Percentiles rank a stretch among this genome's conserved stretches.
Conservation (phyloP, 805 yeast species). For the Metschnikowia lunata region DNA sequence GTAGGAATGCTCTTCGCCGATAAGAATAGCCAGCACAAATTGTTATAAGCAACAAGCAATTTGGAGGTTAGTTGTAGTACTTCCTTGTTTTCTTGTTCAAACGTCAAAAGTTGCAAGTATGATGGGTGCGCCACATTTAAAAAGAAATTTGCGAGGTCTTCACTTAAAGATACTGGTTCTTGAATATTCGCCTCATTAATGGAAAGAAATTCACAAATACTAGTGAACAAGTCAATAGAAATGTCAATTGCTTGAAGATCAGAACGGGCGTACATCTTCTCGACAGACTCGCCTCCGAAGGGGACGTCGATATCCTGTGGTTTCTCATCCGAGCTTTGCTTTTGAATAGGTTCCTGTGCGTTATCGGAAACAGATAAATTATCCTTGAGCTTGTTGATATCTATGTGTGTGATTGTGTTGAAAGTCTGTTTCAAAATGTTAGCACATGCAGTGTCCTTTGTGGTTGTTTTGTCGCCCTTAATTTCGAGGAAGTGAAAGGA, state of each 20-base stretch:
- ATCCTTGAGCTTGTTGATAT: slow-evolving; percentile 18
- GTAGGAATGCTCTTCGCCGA: slow-evolving; percentile 29
- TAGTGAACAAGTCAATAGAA: slow-evolving; percentile 71
- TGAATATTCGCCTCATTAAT: slow-evolving; percentile 23
- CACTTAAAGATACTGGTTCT: slow-evolving; percentile 20
- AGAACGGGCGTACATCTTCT: slow-evolving; percentile 43
- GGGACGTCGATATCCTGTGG: slow-evolving; percentile 23
- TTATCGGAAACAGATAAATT: slow-evolving; percentile 24
- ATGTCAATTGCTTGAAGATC: slow-evolving; percentile 64
- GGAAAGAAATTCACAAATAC: slow-evolving; percentile 57
- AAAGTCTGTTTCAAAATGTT: slow-evolving; percentile 22
- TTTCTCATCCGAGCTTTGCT: slow-evolving; percentile 13
- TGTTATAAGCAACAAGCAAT: slow-evolving; percentile 64
- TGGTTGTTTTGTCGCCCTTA: slow-evolving; percentile 10
- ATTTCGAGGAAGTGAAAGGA: slow-evolving; percentile 40
- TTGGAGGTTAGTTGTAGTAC: slow-evolving; percentile 45
- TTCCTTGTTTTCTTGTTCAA: slow-evolving; percentile 26
- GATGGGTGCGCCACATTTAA: slow-evolving; percentile 21
- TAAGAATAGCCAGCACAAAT: slow-evolving; percentile 56
- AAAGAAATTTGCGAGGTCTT: slow-evolving; percentile 19
- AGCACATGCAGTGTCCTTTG: slow-evolving; percentile 19
- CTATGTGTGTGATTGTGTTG: slow-evolving; percentile 23
- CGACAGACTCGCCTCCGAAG: slow-evolving; percentile 27
- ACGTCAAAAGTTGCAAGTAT: slow-evolving; percentile 38
- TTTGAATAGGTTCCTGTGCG: slow-evolving; percentile 32